These are phyloP conservation scores for Aspergillus avenaceus DNA, from an alignment of 495 filamentous ascomycete species.

Conservation along the genomic window DNA sequence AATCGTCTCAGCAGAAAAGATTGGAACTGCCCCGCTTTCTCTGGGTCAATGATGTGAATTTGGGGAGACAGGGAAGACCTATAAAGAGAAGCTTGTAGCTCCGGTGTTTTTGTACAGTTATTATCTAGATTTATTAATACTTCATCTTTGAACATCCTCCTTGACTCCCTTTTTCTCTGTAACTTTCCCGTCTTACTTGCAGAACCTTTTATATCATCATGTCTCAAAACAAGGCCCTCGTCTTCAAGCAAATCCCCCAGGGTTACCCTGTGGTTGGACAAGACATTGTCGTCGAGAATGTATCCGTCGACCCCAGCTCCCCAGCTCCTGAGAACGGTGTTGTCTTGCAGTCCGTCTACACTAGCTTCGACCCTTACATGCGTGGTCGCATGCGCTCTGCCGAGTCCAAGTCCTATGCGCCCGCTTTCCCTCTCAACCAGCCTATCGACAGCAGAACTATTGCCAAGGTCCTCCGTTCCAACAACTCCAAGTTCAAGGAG, in stretches of 20 bases:
- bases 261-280: conserved; percentile 69
- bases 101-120: not conserved
- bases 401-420: conserved; percentile 57
- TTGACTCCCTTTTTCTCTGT: not conserved
- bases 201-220: conserved; percentile 17
- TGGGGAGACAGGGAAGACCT: not conserved
- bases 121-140: too few relatives aligned
- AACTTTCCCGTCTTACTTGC: not conserved
- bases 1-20: conserved; percentile 8
- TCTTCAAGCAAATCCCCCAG: conserved; percentile 70
- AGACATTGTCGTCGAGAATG: conserved; percentile 66
- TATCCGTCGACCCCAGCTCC: conserved; percentile 61
- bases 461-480: conserved; percentile 63
- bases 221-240: conserved; percentile 67
- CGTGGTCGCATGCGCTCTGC: conserved; percentile 60
- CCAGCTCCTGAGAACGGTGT: conserved; percentile 65
- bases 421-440: conserved; percentile 51
- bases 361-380: conserved; percentile 87
- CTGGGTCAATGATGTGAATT: too few relatives aligned
- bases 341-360: conserved; percentile 66
- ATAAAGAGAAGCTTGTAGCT: not conserved
- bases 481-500: conserved; percentile 52
- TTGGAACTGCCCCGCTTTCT: conserved; percentile 1
- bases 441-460: conserved; percentile 57
- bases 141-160: not conserved